phyloP scores from a whole-genome alignment of 192 early-diverging fungal species.

The Geosiphon pyriformis region DNA sequence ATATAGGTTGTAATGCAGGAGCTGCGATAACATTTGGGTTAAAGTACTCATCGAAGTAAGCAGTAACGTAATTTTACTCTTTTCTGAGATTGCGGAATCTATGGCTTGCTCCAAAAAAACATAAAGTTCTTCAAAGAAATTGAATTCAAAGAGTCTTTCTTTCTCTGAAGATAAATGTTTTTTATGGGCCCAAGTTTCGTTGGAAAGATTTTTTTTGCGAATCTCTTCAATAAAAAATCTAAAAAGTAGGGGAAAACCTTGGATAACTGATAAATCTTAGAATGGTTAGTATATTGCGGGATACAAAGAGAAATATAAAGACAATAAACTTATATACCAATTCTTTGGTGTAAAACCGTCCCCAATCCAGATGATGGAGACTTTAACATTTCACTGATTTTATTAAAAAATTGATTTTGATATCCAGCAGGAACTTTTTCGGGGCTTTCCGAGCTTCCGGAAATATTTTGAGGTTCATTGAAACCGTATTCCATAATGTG shows the following conservation, averaged over 20 bases:
- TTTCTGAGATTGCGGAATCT: background rate
- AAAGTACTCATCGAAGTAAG: background rate
- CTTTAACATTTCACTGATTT: background rate
- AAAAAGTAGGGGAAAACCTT: background rate
- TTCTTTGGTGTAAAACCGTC: too few relatives aligned
- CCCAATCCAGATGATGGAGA: background rate
- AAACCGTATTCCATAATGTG: background rate
- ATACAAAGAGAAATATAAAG: too few relatives aligned
- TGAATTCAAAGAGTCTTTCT: conserved; percentile 4
- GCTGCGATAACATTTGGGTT: background rate
- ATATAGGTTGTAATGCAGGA: conserved; percentile 5
- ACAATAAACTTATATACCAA: too few relatives aligned
- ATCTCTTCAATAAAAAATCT: background rate
- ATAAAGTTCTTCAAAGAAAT: conserved; percentile 2
- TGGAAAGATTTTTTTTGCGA: background rate
- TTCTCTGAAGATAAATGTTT: background rate
- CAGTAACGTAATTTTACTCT: background rate
- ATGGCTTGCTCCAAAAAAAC: background rate
- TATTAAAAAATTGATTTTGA: conserved; percentile 10
- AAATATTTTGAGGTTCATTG: background rate
- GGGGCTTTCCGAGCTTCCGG: background rate
- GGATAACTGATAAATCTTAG: background rate
- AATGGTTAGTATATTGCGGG: background rate
- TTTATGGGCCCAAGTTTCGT: background rate
- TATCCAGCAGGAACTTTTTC: background rate